A percentile compares a stretch with the other conserved stretches of the same genome.
phyloP scores from a whole-genome alignment of 768 basidiomycete species.

The Collybiopsis luxurians region DNA sequence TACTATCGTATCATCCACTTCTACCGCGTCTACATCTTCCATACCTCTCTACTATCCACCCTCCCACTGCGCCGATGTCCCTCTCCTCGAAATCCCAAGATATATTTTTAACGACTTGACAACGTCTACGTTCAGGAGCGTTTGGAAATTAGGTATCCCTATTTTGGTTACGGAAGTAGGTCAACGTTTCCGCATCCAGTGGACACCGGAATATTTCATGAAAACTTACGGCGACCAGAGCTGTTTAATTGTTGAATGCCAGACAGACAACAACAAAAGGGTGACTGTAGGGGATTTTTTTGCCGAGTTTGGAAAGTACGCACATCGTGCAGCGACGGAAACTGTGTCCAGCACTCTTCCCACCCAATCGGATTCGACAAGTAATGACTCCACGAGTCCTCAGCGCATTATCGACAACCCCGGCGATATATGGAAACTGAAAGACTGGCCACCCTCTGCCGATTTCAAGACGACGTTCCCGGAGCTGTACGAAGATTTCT shows the following conservation, averaged over 20 bases:
- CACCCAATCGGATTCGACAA: constrained; percentile 30
- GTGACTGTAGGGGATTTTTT: constrained; percentile 82
- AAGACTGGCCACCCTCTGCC: constrained; percentile 92
- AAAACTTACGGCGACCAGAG: constrained; percentile 59
- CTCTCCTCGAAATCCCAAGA: constrained; percentile 42
- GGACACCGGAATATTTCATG: constrained; percentile 85
- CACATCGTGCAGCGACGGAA: constrained; percentile 29
- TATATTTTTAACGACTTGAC: constrained; percentile 50
- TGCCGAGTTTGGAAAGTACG: constrained; percentile 66
- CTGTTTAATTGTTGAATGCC: constrained; percentile 81
- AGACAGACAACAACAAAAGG: constrained; percentile 61
- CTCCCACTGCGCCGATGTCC: constrained; percentile 17
- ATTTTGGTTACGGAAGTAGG: constrained; percentile 71
- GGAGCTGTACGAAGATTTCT: constrained; percentile 84
- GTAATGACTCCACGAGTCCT: neutral
- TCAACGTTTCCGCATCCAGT: constrained; percentile 60
- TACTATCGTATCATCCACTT: too few relatives aligned
- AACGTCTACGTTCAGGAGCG: constrained; percentile 55
- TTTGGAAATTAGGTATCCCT: constrained; percentile 78
- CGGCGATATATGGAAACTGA: constrained; percentile 11
- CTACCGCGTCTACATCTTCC: neutral
- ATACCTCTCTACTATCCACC: neutral
- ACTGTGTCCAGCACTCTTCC: neutral
- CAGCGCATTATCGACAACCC: neutral
- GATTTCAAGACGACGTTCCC: constrained; percentile 87